phyloP scores from a whole-genome alignment of 768 basidiomycete genomes.

The Agaricus blazei region DNA sequence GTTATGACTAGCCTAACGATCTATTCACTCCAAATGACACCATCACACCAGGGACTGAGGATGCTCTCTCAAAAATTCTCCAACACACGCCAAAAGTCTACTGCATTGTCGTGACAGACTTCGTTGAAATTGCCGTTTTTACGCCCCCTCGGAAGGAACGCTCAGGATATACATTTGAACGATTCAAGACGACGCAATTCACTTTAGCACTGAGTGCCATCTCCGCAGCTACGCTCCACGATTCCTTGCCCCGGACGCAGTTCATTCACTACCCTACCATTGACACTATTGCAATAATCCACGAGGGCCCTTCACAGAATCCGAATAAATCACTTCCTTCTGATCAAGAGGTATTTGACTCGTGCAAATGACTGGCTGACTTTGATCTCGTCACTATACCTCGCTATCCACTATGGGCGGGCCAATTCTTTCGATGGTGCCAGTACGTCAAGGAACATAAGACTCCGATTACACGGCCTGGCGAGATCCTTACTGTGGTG shows the following conservation, averaged over 20 bases:
- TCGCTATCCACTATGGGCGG: conserved; percentile 17
- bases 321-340: conserved; percentile 12
- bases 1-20: not conserved
- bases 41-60: conserved; percentile 3
- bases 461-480: not conserved
- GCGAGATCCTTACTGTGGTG: conserved; percentile 7
- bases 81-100: conserved; percentile 2
- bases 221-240: conserved; percentile 10
- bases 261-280: not conserved
- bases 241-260: not conserved
- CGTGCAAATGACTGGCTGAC: conserved; percentile 17
- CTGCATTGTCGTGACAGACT: conserved; percentile 10
- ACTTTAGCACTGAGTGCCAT: conserved; percentile 13
- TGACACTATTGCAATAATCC: conserved; percentile 5
- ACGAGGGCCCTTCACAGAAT: conserved; percentile 15
- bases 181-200: conserved; percentile 11
- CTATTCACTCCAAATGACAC: conserved; percentile 5
- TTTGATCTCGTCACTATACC: conserved; percentile 19
- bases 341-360: conserved; percentile 18
- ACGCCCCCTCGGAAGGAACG: not conserved
- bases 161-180: conserved; percentile 10
- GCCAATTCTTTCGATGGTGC: conserved; percentile 24
- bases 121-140: conserved; percentile 11
- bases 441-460: conserved; percentile 12
- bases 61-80: conserved; percentile 8